These are phyloP conservation scores for Exophiala bonariae DNA, from an alignment of 2,329 filamentous ascomycete genomes.

Conservation along the genomic window DNA sequence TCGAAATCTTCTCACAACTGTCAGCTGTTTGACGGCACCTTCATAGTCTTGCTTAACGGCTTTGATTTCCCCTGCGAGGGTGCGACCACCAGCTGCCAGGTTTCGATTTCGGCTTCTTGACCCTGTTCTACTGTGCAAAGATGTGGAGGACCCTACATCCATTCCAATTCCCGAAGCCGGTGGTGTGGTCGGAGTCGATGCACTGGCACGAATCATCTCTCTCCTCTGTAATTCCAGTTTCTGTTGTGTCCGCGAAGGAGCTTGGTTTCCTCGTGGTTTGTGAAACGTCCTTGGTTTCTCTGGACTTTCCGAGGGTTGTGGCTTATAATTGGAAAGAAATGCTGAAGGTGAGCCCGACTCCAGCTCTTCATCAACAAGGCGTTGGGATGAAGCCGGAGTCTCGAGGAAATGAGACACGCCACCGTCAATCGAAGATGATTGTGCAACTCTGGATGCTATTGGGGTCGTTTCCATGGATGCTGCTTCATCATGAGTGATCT, in stretches of 20 bases:
- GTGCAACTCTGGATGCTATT: conserved; percentile 34
- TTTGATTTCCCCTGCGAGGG: conserved; percentile 29
- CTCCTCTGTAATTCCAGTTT: conserved; percentile 48
- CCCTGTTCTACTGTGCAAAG: conserved; percentile 31
- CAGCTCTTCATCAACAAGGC: conserved; percentile 41
- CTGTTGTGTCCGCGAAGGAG: conserved; percentile 47
- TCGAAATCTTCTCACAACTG: conserved; percentile 46
- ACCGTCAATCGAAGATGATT: conserved; percentile 49
- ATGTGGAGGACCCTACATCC: conserved; percentile 24
- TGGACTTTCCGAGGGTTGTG: conserved; percentile 45
- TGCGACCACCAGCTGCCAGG: conserved; percentile 14
- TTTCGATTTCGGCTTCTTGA: conserved; percentile 25
- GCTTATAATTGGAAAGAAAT: conserved; percentile 49
- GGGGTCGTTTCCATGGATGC: conserved; percentile 36
- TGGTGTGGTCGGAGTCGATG: conserved; percentile 44
- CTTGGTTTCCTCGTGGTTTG: conserved; percentile 32
- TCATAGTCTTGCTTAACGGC: conserved; percentile 45
- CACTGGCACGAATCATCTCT: conserved; percentile 37
- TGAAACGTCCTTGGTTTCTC: conserved; percentile 30
- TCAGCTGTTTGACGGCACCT: conserved; percentile 42
- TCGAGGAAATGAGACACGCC: conserved; percentile 47
- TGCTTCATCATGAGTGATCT: conserved; percentile 37
- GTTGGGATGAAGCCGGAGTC: conserved; percentile 22
- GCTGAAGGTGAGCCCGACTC: conserved; percentile 47
- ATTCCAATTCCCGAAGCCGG: conserved; percentile 37